Base-by-base conservation (phyloP, 495 filamentous ascomycete genomes). In the Tuber umbilicatum region DNA sequence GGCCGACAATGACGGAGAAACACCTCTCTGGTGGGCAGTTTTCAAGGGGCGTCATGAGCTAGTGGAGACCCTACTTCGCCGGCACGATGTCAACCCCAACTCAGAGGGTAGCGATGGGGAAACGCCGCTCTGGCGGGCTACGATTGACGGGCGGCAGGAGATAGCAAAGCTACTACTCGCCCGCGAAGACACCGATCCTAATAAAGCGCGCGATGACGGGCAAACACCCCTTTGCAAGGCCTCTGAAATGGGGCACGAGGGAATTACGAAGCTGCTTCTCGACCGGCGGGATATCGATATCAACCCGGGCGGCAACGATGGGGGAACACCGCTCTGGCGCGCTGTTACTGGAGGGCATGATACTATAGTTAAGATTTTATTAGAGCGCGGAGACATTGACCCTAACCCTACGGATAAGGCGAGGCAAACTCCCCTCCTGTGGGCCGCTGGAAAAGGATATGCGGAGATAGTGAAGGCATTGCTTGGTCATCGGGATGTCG, bases 161-260 rank as follows among this genome's bases (percentile, higher is more conserved):
- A 35, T 64, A 19, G 27, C 55, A 35, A 16, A 64, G 55, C 16
- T 35, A 14, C 5, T 64, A 35, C 55, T 64, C 55, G 31, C 55
- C 27, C 55, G 55, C 27, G 27, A 35, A 64, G 55, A 64, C 27
- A 64, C 55, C 27, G 55, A 64, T 31, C 55, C 55, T 5, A 64
- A 64, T 27, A 64, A 64, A 64, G 27, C 16, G 27, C 55, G 55
- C 27, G 55, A 64, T 35, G 55, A 64, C 19, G 55, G 55, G 0
- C 55, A 64, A 35, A 72, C 43, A n/a, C n/a, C 71, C 50, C 50
- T 72, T 4, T 60, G 60, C 43, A 72, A n/a, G 39, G 43, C 71
- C 1, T 47, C 71, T 17, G 43, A 72, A 38, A 72, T 38, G 14
- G 73, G 40, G 6, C 35, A 50, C 12, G 73, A 37, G 9, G 31